phyloP scores from a whole-genome alignment of 306 rosid species.

The Citrullus mucosospermus region DNA sequence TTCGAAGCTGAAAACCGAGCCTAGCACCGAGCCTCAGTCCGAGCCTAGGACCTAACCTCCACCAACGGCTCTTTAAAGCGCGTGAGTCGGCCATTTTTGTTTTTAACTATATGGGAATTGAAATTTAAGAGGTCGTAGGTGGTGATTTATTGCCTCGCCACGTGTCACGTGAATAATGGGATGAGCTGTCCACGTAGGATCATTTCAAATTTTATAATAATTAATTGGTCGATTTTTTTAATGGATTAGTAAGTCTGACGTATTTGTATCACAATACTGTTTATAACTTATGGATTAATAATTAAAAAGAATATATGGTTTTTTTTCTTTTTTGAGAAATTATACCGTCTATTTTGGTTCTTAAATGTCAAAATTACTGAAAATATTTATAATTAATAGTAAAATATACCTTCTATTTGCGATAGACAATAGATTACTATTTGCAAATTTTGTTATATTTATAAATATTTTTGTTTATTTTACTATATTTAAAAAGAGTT shows the following conservation, averaged over 20 bases:
- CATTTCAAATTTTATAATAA: background rate
- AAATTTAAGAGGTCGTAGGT: background rate
- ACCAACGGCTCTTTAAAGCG: conserved; percentile 6
- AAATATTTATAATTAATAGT: no score
- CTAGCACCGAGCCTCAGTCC: background rate
- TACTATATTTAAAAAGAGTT: no score
- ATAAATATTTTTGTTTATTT: no score
- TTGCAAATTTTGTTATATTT: no score
- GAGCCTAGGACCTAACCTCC: background rate
- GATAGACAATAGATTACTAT: no score
- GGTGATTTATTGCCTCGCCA: background rate
- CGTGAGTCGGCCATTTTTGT: background rate
- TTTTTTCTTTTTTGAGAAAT: no score
- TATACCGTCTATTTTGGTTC: no score
- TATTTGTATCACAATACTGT: background rate
- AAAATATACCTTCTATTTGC: no score
- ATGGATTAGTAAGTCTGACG: background rate
- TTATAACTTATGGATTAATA: background rate
- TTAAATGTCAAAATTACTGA: no score
- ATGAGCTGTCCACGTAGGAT: background rate
- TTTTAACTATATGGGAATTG: background rate
- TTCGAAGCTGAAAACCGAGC: background rate
- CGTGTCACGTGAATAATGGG: background rate
- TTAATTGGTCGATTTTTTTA: background rate
- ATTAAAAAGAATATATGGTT: no score